Evolutionary conservation across 2,329 filamentous ascomycete species (phyloP).

Genomic region (Orbilia ellipsospora): DNA sequence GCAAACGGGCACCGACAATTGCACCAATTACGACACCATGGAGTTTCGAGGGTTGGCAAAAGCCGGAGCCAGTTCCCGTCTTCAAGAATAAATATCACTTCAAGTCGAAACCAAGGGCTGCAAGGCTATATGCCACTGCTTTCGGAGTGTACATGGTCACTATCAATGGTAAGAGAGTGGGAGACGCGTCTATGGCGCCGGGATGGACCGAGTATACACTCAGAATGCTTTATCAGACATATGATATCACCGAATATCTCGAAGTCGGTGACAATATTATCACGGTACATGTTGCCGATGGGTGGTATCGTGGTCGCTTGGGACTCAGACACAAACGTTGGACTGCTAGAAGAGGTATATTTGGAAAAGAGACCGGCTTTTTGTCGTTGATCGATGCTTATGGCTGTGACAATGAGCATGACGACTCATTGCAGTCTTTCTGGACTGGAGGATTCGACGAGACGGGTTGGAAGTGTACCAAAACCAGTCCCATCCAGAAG

Average conservation of each 20-base stretch:
- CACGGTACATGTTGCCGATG: conserved; percentile 39
- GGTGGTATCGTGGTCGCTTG: conserved; percentile 48
- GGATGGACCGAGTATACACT: conserved; percentile 48
- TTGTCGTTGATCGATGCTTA: conserved; percentile 35
- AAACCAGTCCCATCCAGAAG: conserved; percentile 29
- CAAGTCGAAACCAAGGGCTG: conserved; percentile 20
- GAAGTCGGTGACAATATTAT: conserved; percentile 26
- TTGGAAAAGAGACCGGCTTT: conserved; percentile 45
- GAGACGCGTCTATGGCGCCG: conserved; percentile 42
- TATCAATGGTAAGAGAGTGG: conserved; percentile 42
- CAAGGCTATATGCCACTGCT: conserved; percentile 35
- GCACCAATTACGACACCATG: conserved; percentile 40
- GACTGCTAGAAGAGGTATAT: conserved; percentile 43
- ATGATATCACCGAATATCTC: conserved; percentile 49
- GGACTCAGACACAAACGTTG: conserved; percentile 36
- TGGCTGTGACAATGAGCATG: neutral
- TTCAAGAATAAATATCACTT: conserved; percentile 37
- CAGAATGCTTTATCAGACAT: conserved; percentile 39
- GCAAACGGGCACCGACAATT: conserved; percentile 14
- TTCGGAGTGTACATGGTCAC: conserved; percentile 44
- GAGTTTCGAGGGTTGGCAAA: conserved; percentile 37
- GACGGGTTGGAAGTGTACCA: conserved; percentile 41
- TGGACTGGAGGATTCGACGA: conserved; percentile 28
- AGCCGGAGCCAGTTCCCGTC: conserved; percentile 27
- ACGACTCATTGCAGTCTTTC: conserved; percentile 1